Conservation (phyloP, 805 yeast species). For the Suhomyces prunicola region DNA sequence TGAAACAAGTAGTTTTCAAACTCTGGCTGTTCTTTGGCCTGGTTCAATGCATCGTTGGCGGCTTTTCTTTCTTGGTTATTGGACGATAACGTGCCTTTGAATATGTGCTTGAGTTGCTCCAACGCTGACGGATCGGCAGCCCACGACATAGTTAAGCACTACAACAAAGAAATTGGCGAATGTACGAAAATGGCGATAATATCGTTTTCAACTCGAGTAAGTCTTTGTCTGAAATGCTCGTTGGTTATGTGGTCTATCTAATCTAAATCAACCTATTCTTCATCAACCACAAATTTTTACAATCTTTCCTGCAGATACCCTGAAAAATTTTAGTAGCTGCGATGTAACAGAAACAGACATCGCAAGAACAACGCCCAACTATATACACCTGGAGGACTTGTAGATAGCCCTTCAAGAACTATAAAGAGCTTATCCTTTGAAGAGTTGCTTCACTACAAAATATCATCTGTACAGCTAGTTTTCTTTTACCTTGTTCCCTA, state of each 20-base stretch:
- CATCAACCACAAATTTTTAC: background rate
- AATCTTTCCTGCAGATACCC: background rate
- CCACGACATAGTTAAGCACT: conserved; percentile 51
- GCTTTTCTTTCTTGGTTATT: conserved; percentile 50
- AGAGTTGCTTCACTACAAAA: too few species aligned
- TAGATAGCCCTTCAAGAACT: too few species aligned
- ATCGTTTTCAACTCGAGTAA: background rate
- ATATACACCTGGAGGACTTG: too few species aligned
- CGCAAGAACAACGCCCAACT: too few species aligned
- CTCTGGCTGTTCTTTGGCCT: conserved; percentile 70
- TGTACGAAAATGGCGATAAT: background rate
- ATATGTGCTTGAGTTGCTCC: conserved; percentile 60
- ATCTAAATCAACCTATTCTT: background rate
- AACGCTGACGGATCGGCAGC: conserved; percentile 60
- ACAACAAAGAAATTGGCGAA: too few species aligned
- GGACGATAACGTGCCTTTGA: conserved; percentile 70
- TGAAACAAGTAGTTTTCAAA: conserved; percentile 76
- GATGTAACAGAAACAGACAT: background rate
- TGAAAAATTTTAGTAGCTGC: background rate
- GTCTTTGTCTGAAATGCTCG: background rate
- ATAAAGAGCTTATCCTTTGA: too few species aligned
- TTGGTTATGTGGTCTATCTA: background rate
- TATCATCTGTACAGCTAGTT: background rate
- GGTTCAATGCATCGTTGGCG: conserved; percentile 72
- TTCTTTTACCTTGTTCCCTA: too few species aligned